phyloP scores from a whole-genome alignment of 2,329 filamentous ascomycete genomes.

The Cytospora piceicola region DNA sequence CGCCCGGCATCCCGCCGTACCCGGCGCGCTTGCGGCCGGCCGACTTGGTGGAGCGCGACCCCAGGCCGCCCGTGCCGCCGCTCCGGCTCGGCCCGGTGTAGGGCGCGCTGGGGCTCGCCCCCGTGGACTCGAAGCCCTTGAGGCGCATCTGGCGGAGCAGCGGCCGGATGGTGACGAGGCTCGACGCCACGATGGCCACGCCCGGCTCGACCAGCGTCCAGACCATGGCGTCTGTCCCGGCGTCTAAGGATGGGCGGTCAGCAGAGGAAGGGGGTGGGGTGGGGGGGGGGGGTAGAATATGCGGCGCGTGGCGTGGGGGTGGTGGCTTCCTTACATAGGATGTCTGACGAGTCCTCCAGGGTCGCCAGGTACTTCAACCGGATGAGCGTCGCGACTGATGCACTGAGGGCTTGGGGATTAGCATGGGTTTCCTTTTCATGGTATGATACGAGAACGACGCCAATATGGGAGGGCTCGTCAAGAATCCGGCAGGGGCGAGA shows the following conservation, averaged over 20 bases:
- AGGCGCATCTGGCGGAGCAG: slow-evolving; percentile 54
- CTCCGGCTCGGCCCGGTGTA: slow-evolving; percentile 37
- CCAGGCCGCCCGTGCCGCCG: slow-evolving; percentile 5
- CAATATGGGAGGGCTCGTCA: too few species aligned
- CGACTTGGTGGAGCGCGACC: slow-evolving; percentile 13
- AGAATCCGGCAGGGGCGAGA: background rate
- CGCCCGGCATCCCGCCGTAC: slow-evolving; percentile 39
- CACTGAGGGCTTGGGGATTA: slow-evolving; percentile 40
- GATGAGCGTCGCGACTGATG: slow-evolving; percentile 58
- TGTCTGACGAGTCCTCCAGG: slow-evolving; percentile 49
- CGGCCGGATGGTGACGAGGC: slow-evolving; percentile 58
- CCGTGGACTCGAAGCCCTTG: slow-evolving; percentile 50
- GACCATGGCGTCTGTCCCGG: slow-evolving; percentile 56
- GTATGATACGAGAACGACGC: background rate
- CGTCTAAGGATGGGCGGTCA: slow-evolving; percentile 41
- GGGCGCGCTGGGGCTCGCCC: slow-evolving; percentile 40
- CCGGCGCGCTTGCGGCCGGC: background rate
- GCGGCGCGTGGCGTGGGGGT: too few species aligned
- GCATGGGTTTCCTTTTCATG: background rate
- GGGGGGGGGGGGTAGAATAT: too few species aligned
- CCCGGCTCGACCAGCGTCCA: slow-evolving; percentile 63
- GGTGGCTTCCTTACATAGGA: slow-evolving; percentile 49
- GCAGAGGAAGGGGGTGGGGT: too few species aligned
- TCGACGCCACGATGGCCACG: slow-evolving; percentile 58
- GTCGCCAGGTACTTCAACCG: slow-evolving; percentile 53